Base-by-base conservation (phyloP, 1,284 basidiomycete genomes). In the Tilletia walkeri region DNA sequence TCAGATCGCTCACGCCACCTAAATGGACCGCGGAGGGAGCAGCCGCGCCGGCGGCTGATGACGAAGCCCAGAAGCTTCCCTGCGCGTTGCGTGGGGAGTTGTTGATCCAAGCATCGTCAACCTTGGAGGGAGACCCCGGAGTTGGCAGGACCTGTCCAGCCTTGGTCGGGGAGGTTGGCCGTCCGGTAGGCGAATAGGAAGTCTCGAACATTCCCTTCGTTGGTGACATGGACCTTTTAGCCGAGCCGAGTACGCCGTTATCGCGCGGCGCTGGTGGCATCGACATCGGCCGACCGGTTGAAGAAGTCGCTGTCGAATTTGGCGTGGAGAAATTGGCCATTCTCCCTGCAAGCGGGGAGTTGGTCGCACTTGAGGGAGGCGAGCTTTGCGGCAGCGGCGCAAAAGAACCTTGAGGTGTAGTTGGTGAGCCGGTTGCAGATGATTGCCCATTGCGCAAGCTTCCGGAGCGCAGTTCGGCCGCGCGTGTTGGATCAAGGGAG, bases 231-330 rank as follows among this genome's bases (percentile, higher is more conserved):
- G 72, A 66, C 10, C 54, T 71, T 67, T n/a, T 73, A 16, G 73
- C 74, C n/a, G 75, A 69, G 0, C 71, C 71, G 67, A 72, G 71
- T 67, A 73, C 71, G 24, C 71, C 59, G 18, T 66, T 71, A 14
- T 75, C 75, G 47, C 75, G 72, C 4, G 79, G 78, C 12, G 78
- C 76, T 34, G 79, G 79, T 0, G 78, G 78, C 79, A 78, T 80
- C 2, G 78, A 79, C 36, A 72, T 49, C 48, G 76, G 77, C 48
- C 77, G 71, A 12, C 74, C 75, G n/a, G 69, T 72, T 61, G 66
- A 49, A 24, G 49, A 41, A 10, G 53, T 66, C 14, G 68, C 24
- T 12, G 24, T 67, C 12, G 73, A 69, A 6, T 72, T 59, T 20
- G 78, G 67, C 4, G 75, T 53, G 2, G 73, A 68, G 53, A 76